These are phyloP conservation scores for Halophytophthora batemanensis DNA, from an alignment of 352 stramenopile species.

Conservation along the genomic window DNA sequence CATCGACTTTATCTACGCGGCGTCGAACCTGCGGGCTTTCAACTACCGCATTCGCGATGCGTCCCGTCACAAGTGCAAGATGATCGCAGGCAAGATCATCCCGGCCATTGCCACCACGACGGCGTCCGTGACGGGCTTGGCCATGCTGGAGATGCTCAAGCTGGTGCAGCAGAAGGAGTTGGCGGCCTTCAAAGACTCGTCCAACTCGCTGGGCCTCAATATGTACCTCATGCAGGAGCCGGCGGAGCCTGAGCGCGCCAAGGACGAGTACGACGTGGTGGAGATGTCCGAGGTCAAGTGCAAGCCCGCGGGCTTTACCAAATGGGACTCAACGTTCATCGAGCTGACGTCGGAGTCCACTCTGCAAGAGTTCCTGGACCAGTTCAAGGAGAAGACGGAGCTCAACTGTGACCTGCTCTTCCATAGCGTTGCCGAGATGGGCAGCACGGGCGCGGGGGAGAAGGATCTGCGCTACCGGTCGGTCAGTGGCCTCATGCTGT, in stretches of 20 bases:
- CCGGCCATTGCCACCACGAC: slow-evolving; percentile 99
- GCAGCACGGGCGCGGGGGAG: slow-evolving; percentile 44
- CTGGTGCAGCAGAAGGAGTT: slow-evolving; percentile 86
- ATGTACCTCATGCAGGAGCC: slow-evolving; percentile 92
- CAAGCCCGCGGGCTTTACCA: slow-evolving; percentile 87
- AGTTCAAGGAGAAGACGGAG: slow-evolving; percentile 68
- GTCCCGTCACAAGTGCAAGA: slow-evolving; percentile 93
- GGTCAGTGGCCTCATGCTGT: slow-evolving; percentile 83
- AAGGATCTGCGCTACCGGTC: slow-evolving; percentile 61
- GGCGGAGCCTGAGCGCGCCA: slow-evolving; percentile 73
- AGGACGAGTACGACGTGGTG: slow-evolving; percentile 91
- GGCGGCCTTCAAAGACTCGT: slow-evolving; percentile 90
- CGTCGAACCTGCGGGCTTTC: slow-evolving; percentile 95
- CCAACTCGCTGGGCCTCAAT: slow-evolving; percentile 90
- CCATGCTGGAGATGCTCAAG: slow-evolving; percentile 92
- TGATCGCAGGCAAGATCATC: slow-evolving; percentile 99
- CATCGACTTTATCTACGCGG: slow-evolving; percentile 97
- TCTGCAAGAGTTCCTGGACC: slow-evolving; percentile 59
- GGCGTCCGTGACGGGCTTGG: slow-evolving; percentile 97
- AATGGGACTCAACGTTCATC: slow-evolving; percentile 89
- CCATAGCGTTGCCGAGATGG: slow-evolving; percentile 71
- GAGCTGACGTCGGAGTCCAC: slow-evolving; percentile 65
- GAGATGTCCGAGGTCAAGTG: slow-evolving; percentile 87
- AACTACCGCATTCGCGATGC: slow-evolving; percentile 86
- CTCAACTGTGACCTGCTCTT: slow-evolving; percentile 84